Conservation (phyloP, 2,329 filamentous ascomycete genomes). For the Sclerotinia sclerotiorum region DNA sequence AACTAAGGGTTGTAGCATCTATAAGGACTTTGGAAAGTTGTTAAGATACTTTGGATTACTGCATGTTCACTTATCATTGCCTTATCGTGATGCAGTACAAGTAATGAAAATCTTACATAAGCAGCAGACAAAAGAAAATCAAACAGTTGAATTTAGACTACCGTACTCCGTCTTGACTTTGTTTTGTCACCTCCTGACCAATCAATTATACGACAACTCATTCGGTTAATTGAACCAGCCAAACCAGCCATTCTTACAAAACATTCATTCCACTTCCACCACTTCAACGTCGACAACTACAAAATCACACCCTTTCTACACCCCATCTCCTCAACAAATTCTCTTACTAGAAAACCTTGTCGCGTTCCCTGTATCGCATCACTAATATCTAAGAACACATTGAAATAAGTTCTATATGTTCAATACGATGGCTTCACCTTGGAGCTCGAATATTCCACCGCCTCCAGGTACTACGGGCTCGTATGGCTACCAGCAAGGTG, state of each 20-base stretch:
- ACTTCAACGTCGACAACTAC: background rate
- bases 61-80: background rate
- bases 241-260: conserved; percentile 11
- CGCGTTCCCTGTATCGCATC: conserved; percentile 27
- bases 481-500: conserved; percentile 38
- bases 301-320: conserved; percentile 6
- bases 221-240: conserved; percentile 15
- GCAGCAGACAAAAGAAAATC: background rate
- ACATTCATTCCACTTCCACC: background rate
- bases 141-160: background rate
- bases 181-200: conserved; percentile 4
- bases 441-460: conserved; percentile 40
- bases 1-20: background rate
- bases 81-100: background rate
- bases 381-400: conserved; percentile 34
- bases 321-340: background rate
- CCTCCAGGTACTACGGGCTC: conserved; percentile 44
- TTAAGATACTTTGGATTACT: background rate
- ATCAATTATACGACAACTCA: conserved; percentile 2
- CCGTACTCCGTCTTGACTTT: background rate
- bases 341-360: conserved; percentile 7
- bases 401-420: conserved; percentile 32
- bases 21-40: background rate
- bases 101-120: background rate
- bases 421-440: conserved; percentile 38